Evolutionary conservation across 305 asterid species (phyloP).

Genomic region (Fraxinus sp.): DNA sequence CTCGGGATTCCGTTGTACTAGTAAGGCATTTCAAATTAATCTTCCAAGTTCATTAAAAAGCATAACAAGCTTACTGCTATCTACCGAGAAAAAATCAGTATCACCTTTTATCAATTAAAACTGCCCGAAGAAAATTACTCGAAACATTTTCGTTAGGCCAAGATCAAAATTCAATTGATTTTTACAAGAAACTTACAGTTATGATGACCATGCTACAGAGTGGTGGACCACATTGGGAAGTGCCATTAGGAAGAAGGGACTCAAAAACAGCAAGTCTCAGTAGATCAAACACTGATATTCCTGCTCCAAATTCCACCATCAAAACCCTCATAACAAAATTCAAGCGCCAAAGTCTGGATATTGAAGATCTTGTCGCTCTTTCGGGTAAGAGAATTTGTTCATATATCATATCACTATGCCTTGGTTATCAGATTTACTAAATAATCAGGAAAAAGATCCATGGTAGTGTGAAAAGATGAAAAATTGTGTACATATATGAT

Average conservation of each 20-base stretch:
- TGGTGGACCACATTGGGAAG: constrained; percentile 91
- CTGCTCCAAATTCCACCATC: constrained; percentile 82
- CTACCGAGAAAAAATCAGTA: background rate
- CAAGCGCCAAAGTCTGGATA: constrained; percentile 59
- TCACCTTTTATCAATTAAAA: background rate
- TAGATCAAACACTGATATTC: constrained; percentile 55
- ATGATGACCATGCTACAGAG: constrained; percentile 41
- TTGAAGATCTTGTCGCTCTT: constrained; percentile 77
- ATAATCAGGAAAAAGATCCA: background rate
- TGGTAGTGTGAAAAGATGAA: background rate
- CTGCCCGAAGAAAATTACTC: background rate
- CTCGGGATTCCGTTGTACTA: constrained; percentile 65
- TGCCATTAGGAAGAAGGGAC: constrained; percentile 80
- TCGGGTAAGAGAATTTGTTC: constrained; percentile 43
- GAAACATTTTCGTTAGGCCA: background rate
- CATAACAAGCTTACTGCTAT: background rate
- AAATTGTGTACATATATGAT: background rate
- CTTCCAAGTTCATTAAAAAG: background rate
- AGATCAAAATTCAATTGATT: background rate
- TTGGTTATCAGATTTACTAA: background rate
- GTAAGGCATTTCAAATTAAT: constrained; percentile 36
- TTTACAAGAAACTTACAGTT: background rate
- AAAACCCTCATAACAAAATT: constrained; percentile 51
- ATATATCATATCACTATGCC: background rate
- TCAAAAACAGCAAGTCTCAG: constrained; percentile 60